Evolutionary conservation across 169 alveolate genomes (phyloP).

Genomic region (Plasmodium ovale): DNA sequence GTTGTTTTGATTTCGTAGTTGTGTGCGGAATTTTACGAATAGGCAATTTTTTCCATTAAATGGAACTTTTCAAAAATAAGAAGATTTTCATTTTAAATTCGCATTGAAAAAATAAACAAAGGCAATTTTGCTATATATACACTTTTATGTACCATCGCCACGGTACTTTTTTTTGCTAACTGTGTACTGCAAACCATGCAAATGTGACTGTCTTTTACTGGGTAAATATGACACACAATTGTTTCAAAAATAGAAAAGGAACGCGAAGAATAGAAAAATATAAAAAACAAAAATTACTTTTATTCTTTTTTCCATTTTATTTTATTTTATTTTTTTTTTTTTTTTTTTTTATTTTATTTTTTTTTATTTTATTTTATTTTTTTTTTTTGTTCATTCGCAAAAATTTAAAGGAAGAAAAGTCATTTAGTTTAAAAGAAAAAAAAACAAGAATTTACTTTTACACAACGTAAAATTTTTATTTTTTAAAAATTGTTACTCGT

Average conservation of each 20-base stretch:
- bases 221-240: background rate
- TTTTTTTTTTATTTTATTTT: too few relatives aligned
- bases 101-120: too few relatives aligned
- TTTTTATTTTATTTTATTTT: constrained; percentile 4
- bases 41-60: constrained; percentile 1
- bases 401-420: background rate
- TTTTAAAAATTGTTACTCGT: background rate
- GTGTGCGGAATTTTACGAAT: constrained; percentile 40
- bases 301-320: too few relatives aligned
- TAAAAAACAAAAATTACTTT: too few relatives aligned
- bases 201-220: background rate
- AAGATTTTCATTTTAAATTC: too few relatives aligned
- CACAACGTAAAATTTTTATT: too few relatives aligned
- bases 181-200: background rate
- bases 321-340: too few relatives aligned
- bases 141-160: background rate
- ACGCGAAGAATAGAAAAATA: background rate
- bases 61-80: background rate
- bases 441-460: background rate
- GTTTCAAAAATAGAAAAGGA: background rate
- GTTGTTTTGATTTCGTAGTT: too few relatives aligned
- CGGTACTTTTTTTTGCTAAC: background rate
- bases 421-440: too few relatives aligned
- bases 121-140: background rate
- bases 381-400: background rate